Conservation (phyloP, 1,284 basidiomycete genomes). For the Coniophora puteana region DNA sequence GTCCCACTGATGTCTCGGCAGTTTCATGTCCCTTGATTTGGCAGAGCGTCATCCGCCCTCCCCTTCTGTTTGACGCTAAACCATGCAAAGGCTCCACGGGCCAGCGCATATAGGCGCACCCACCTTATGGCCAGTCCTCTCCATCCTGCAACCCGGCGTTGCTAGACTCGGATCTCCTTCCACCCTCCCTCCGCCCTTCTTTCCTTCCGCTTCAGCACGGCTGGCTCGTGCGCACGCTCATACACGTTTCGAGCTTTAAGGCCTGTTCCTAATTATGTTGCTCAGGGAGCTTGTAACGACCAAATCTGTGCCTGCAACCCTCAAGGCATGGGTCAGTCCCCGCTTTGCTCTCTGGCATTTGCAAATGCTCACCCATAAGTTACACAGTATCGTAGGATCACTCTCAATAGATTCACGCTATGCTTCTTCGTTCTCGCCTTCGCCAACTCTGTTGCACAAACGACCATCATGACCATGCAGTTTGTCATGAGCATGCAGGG, state of each 20-base stretch:
- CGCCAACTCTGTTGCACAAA: conserved; percentile 33
- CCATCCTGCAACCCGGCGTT: conserved; percentile 8
- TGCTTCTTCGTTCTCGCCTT: conserved; percentile 40
- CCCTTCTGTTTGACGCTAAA: too few relatives aligned
- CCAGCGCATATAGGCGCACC: too few relatives aligned
- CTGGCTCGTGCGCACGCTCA: conserved; percentile 16
- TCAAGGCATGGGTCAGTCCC: conserved; percentile 15
- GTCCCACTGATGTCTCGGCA: too few relatives aligned
- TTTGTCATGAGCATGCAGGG: conserved; percentile 30
- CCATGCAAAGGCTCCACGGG: too few relatives aligned
- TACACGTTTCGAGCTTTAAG: background rate
- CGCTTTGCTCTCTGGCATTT: background rate
- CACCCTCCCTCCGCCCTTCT: conserved; percentile 2
- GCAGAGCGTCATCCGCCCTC: too few relatives aligned
- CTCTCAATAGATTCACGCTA: conserved; percentile 38
- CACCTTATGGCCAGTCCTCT: too few relatives aligned
- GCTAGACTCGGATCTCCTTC: conserved; percentile 2
- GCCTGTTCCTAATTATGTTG: conserved; percentile 4
- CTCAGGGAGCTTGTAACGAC: background rate
- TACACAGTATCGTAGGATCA: conserved; percentile 38
- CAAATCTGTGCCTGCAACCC: background rate
- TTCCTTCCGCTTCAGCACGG: conserved; percentile 7
- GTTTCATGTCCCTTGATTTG: too few relatives aligned
- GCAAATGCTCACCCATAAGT: background rate
- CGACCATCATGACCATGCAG: conserved; percentile 31